These are phyloP conservation scores for Ettlia oleoabundans DNA, from an alignment of 139 green algal species.

Conservation along the genomic window DNA sequence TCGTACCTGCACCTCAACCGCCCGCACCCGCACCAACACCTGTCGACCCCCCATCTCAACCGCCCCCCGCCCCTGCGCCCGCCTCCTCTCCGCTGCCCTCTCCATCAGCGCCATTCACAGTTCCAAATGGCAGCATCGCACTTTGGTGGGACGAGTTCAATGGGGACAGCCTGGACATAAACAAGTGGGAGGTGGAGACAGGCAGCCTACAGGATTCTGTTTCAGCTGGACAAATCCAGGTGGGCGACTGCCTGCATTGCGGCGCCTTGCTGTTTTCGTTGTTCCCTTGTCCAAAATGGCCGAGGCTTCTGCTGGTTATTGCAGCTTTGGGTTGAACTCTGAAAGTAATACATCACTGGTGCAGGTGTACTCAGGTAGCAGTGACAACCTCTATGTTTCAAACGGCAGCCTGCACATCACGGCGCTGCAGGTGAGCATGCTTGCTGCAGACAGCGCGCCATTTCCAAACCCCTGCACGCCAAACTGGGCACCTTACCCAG, in stretches of 20 bases:
- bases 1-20: neutral
- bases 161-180: neutral
- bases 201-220: neutral
- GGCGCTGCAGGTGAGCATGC: neutral
- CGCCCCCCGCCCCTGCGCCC: neutral
- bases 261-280: neutral
- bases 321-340: no score
- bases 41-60: neutral
- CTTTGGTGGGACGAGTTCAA: conserved; percentile 14
- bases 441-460: neutral
- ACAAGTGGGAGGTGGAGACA: neutral
- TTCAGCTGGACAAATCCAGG: conserved; percentile 6
- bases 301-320: neutral
- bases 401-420: conserved; percentile 2
- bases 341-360: no score
- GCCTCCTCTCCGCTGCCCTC: neutral
- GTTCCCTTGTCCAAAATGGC: neutral
- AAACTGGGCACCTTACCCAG: no score
- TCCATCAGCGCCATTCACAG: neutral
- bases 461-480: no score
- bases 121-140: neutral
- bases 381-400: neutral
- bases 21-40: neutral
- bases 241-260: neutral
- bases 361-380: neutral